These are phyloP conservation scores for Globisporangium apiculatum DNA, from an alignment of 352 stramenopile species.

Conservation along the genomic window DNA sequence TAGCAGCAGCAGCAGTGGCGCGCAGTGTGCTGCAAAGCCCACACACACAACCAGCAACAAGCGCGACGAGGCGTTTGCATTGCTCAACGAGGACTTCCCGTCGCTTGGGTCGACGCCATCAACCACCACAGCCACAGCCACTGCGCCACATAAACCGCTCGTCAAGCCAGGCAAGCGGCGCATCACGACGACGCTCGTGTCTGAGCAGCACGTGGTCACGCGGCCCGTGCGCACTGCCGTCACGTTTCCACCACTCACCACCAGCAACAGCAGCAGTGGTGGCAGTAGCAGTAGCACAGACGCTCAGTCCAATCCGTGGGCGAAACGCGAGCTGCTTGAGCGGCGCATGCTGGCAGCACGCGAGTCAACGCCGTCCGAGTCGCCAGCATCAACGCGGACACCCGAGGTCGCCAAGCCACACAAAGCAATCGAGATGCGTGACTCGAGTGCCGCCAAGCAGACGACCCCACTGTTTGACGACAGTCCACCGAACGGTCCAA, in stretches of 20 bases:
- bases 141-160: neutral
- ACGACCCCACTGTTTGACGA: conserved; percentile 2
- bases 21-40: conserved; percentile 1
- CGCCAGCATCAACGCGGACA: neutral
- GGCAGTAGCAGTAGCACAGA: neutral
- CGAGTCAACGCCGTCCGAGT: neutral
- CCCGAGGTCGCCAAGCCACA: neutral
- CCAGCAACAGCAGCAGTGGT: no score
- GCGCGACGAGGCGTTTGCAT: conserved; percentile 15
- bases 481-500: conserved; percentile 3
- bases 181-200: conserved; percentile 44
- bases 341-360: conserved; percentile 24
- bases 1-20: neutral
- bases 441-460: conserved; percentile 1
- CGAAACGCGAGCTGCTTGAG: conserved; percentile 41
- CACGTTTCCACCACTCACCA: conserved; percentile 21
- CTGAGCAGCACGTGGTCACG: conserved; percentile 18
- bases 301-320: conserved; percentile 19
- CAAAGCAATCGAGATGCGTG: neutral
- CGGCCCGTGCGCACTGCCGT: conserved; percentile 21
- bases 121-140: neutral
- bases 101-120: conserved; percentile 10
- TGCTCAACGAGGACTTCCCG: conserved; percentile 25
- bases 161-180: conserved; percentile 25
- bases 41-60: conserved; percentile 2